phyloP scores from a whole-genome alignment of 1,284 basidiomycete genomes.

The Lentinus polychrous region DNA sequence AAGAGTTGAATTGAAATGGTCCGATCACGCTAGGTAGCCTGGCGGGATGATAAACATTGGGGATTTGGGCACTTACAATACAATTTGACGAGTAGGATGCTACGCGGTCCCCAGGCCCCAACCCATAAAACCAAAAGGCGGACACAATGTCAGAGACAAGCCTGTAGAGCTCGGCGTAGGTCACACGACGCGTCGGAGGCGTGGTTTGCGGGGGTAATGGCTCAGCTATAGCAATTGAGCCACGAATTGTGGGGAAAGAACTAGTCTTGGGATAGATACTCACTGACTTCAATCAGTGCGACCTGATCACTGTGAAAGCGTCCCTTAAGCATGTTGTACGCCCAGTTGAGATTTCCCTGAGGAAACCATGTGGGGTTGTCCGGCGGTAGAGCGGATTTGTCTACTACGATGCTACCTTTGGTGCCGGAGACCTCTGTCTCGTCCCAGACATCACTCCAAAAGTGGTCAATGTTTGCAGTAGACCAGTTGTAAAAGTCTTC shows the following conservation, averaged over 20 bases:
- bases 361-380: slow-evolving; percentile 77
- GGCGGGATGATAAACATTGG: background rate
- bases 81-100: slow-evolving; percentile 80
- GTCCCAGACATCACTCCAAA: slow-evolving; percentile 82
- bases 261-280: slow-evolving; percentile 19
- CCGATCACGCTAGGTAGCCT: too few relatives aligned
- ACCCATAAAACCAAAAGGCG: slow-evolving; percentile 51
- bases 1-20: too few relatives aligned
- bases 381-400: slow-evolving; percentile 50
- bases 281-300: slow-evolving; percentile 75
- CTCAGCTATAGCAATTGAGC: slow-evolving; percentile 41
- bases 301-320: slow-evolving; percentile 48
- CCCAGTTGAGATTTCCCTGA: slow-evolving; percentile 73
- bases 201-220: slow-evolving; percentile 32
- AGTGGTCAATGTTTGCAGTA: slow-evolving; percentile 49
- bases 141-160: slow-evolving; percentile 59
- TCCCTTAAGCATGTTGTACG: slow-evolving; percentile 76
- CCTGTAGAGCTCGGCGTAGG: slow-evolving; percentile 56
- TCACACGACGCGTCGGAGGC: slow-evolving; percentile 42
- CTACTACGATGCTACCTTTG: slow-evolving; percentile 56
- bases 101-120: slow-evolving; percentile 68
- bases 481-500: slow-evolving; percentile 72
- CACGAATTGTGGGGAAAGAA: background rate
- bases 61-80: slow-evolving; percentile 41
- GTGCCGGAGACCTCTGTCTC: slow-evolving; percentile 57